Evolutionary conservation across 257 asterid species (phyloP).

Genomic region (Linaria vulgaris): DNA sequence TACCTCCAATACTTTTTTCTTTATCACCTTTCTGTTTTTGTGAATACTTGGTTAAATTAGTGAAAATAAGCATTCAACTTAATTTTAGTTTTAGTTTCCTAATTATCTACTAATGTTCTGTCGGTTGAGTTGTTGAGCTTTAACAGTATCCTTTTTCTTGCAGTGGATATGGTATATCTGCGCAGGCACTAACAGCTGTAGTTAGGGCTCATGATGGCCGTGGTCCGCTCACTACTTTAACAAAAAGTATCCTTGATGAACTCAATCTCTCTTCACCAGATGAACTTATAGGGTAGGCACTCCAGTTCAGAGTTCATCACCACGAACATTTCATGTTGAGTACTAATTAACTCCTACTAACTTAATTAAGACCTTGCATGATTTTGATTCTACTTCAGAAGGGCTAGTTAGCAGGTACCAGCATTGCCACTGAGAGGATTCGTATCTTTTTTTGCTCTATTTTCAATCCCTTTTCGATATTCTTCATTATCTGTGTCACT

Average conservation of each 20-base stretch:
- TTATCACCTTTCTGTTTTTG: too few species aligned
- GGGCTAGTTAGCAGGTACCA: too few species aligned
- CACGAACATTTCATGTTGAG: slow-evolving; percentile 3
- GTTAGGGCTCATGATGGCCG: slow-evolving; percentile 86
- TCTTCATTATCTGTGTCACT: not conserved
- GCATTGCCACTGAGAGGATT: too few species aligned
- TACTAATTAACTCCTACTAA: not conserved
- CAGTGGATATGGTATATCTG: slow-evolving; percentile 90
- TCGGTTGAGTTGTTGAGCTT: not conserved
- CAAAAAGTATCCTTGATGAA: slow-evolving; percentile 41
- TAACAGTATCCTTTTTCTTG: slow-evolving; percentile 26
- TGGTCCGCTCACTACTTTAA: slow-evolving; percentile 66
- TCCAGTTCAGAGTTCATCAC: slow-evolving; percentile 18
- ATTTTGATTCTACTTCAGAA: slow-evolving; percentile 7
- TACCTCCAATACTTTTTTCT: too few species aligned
- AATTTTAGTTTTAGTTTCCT: too few species aligned
- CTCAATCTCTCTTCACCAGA: slow-evolving; percentile 74
- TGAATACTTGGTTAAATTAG: too few species aligned
- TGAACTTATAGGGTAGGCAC: slow-evolving; percentile 76
- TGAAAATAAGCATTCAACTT: too few species aligned
- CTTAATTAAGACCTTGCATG: not conserved
- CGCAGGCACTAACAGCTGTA: slow-evolving; percentile 82
- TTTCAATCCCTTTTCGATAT: too few species aligned
- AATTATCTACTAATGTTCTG: not conserved
- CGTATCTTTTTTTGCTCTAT: too few species aligned